Evolutionary conservation across 2,329 filamentous ascomycete species (phyloP).

Genomic region (Fusarium sp.): DNA sequence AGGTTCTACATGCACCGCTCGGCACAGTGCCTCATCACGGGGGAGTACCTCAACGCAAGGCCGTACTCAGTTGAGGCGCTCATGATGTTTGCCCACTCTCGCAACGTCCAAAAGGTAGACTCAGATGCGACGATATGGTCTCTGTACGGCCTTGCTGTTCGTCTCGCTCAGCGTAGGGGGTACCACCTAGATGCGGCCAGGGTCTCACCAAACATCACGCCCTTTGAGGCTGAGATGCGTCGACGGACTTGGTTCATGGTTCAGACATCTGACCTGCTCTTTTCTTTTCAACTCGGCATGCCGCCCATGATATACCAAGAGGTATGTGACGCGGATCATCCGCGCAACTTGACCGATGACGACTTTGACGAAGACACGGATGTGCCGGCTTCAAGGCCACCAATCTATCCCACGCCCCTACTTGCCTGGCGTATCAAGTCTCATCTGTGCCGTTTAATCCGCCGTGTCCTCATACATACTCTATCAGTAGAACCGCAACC

Average conservation of each 20-base stretch:
- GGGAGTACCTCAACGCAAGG: slow-evolving; percentile 57
- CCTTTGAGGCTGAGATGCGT: slow-evolving; percentile 64
- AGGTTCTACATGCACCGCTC: slow-evolving; percentile 51
- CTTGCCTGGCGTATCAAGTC: slow-evolving; percentile 57
- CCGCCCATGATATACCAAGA: slow-evolving; percentile 61
- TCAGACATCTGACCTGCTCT: slow-evolving; percentile 59
- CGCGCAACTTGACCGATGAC: slow-evolving; percentile 59
- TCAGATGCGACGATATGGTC: slow-evolving; percentile 59
- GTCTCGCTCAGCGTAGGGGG: slow-evolving; percentile 62
- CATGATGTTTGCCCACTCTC: slow-evolving; percentile 56
- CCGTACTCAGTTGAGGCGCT: slow-evolving; percentile 61
- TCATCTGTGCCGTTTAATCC: slow-evolving; percentile 55
- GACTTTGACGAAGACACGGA: slow-evolving; percentile 61
- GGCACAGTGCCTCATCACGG: slow-evolving; percentile 59
- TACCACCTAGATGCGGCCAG: slow-evolving; percentile 61
- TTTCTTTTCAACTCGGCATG: slow-evolving; percentile 64
- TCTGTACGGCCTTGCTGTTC: slow-evolving; percentile 57
- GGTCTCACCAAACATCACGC: slow-evolving; percentile 53
- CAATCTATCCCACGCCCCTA: slow-evolving; percentile 55
- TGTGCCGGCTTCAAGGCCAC: slow-evolving; percentile 55
- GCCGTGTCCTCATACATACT: slow-evolving; percentile 55
- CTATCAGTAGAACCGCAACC: slow-evolving; percentile 50
- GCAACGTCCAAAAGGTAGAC: slow-evolving; percentile 54
- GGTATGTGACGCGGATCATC: slow-evolving; percentile 58
- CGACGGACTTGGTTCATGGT: slow-evolving; percentile 60